Conservation (phyloP, 495 filamentous ascomycete species). For the Neurospora pannonica region DNA sequence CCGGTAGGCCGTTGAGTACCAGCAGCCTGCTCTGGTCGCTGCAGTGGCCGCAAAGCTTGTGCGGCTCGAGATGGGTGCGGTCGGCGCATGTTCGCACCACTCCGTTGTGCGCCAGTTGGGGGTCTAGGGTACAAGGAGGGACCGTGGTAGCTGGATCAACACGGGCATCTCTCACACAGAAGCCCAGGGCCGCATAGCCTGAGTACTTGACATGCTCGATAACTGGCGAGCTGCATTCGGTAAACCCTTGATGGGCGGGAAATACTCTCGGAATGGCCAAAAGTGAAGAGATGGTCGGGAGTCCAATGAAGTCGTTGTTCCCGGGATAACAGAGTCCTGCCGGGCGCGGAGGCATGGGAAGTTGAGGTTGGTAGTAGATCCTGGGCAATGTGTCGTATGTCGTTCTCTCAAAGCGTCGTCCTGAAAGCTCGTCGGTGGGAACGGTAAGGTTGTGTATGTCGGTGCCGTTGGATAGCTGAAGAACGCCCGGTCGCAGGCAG, state of each 20-base stretch:
- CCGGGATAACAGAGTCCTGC: not conserved
- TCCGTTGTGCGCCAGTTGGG: not conserved
- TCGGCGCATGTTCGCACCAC: not conserved
- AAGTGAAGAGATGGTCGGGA: not conserved
- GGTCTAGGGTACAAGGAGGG: not conserved
- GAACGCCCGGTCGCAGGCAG: not conserved
- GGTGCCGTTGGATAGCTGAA: not conserved
- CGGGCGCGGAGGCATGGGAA: not conserved
- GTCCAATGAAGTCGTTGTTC: not conserved
- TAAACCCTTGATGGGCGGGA: not conserved
- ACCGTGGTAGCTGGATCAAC: not conserved
- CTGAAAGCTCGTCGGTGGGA: not conserved
- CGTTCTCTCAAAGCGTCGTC: not conserved
- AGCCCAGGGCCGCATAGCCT: not conserved
- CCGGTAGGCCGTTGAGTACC: not conserved
- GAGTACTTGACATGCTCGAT: not conserved
- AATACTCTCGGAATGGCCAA: not conserved
- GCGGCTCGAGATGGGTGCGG: not conserved
- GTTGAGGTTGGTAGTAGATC: not conserved
- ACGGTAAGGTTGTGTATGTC: not conserved
- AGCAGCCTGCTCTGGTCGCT: not conserved
- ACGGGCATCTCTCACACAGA: not conserved
- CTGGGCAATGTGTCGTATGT: not conserved
- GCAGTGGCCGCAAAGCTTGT: not conserved
- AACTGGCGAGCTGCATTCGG: not conserved